phyloP scores from a whole-genome alignment of 73 alveolate species.

The Diophrys appendiculata region DNA sequence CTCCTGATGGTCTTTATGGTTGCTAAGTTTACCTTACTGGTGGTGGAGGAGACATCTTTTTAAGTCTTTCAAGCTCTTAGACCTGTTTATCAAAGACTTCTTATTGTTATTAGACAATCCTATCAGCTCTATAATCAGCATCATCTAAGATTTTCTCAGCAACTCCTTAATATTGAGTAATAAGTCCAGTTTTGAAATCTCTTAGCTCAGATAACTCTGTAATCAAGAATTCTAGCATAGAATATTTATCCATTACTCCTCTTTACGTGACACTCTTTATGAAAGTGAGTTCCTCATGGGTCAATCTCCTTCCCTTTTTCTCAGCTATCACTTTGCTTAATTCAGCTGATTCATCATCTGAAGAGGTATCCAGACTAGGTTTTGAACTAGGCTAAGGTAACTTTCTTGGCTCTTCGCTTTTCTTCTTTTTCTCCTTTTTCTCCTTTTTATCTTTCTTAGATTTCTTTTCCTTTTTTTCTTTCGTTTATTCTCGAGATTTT shows the following conservation, averaged over 20 bases:
- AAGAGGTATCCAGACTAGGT: no score
- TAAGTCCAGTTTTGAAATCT: background rate
- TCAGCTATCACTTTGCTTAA: background rate
- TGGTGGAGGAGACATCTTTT: background rate
- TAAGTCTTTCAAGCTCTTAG: conserved; percentile 1
- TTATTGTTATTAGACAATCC: conserved; percentile 14
- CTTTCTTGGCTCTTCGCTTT: no score
- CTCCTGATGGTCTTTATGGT: no score
- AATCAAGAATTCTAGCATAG: background rate
- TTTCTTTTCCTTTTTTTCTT: conserved; percentile 30
- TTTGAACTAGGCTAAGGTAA: no score
- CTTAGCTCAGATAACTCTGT: background rate
- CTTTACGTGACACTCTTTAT: conserved; percentile 2
- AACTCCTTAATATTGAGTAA: background rate
- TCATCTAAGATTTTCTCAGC: background rate
- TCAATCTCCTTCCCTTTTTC: conserved; percentile 6
- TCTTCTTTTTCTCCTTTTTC: no score
- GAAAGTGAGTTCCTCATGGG: conserved; percentile 15
- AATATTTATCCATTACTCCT: background rate
- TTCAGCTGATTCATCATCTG: no score
- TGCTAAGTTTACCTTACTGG: background rate
- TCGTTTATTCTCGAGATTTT: no score
- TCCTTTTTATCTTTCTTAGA: no score
- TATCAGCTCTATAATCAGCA: background rate
- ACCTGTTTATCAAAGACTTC: conserved; percentile 34